Percentiles rank a stretch among this genome's conserved stretches.
These are phyloP conservation scores for Neonectria hederae DNA, from an alignment of 2,329 filamentous ascomycete genomes.

Conservation along the genomic window DNA sequence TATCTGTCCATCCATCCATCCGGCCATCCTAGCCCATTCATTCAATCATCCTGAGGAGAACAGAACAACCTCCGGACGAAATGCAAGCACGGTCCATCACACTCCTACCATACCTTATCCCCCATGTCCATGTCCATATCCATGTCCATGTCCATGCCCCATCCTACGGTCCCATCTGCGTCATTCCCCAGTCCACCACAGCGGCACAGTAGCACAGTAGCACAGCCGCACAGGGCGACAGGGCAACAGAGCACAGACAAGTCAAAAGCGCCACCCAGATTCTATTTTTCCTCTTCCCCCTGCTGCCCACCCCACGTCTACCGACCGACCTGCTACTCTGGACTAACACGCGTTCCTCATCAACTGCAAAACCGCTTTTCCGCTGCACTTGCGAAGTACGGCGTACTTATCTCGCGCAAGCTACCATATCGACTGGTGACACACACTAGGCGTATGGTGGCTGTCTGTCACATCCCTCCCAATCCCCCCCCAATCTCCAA, in stretches of 20 bases:
- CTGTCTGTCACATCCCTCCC: slow-evolving; percentile 16
- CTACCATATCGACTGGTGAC: slow-evolving; percentile 21
- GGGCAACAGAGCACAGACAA: slow-evolving; percentile 1
- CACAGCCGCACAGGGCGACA: background rate
- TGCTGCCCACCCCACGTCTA: slow-evolving; percentile 13
- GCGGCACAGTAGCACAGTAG: background rate
- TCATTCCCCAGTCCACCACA: background rate
- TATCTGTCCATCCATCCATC: slow-evolving; percentile 1
- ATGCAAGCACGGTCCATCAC: slow-evolving; percentile 16
- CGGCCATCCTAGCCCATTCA: background rate
- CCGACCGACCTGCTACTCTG: background rate
- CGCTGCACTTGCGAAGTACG: slow-evolving; percentile 1
- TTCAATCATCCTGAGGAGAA: background rate
- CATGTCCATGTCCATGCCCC: background rate
- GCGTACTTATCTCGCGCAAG: background rate
- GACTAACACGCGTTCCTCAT: slow-evolving; percentile 19
- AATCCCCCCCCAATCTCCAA: slow-evolving; percentile 16
- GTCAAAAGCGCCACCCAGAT: background rate
- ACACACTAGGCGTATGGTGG: slow-evolving; percentile 19
- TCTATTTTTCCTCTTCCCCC: slow-evolving; percentile 4
- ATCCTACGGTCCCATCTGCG: background rate
- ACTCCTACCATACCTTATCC: background rate
- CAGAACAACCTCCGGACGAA: background rate
- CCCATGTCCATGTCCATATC: slow-evolving; percentile 2
- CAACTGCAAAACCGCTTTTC: slow-evolving; percentile 13